Evolutionary conservation across 1,284 basidiomycete genomes (phyloP).

Genomic region (Cerrena zonata): DNA sequence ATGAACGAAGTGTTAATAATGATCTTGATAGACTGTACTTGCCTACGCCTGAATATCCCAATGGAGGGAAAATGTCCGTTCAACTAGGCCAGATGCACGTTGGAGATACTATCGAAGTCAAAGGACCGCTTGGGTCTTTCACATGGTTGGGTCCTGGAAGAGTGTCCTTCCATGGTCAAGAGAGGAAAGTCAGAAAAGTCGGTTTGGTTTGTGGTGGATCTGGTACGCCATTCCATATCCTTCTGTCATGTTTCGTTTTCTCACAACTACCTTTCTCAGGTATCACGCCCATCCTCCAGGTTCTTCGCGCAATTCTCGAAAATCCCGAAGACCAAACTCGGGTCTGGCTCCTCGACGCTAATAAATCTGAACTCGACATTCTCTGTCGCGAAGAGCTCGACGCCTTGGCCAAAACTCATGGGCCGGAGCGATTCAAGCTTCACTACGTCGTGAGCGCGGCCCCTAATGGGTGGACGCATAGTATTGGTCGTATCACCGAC

Average conservation of each 20-base stretch:
- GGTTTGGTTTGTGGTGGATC: slow-evolving; percentile 60
- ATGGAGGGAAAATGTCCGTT: slow-evolving; percentile 55
- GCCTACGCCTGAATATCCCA: slow-evolving; percentile 33
- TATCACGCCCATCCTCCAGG: slow-evolving; percentile 57
- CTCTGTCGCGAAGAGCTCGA: slow-evolving; percentile 51
- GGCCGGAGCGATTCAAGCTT: slow-evolving; percentile 36
- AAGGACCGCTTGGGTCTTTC: slow-evolving; percentile 62
- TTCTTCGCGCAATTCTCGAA: slow-evolving; percentile 44
- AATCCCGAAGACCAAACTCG: slow-evolving; percentile 38
- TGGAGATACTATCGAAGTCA: slow-evolving; percentile 53
- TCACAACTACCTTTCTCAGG: slow-evolving; percentile 27
- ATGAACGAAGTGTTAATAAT: too few species aligned
- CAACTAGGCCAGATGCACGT: slow-evolving; percentile 45
- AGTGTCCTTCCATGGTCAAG: slow-evolving; percentile 35
- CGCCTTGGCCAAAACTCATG: slow-evolving; percentile 27
- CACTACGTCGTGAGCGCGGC: slow-evolving; percentile 41
- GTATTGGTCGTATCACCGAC: slow-evolving; percentile 39
- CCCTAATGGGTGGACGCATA: slow-evolving; percentile 36
- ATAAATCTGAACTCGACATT: slow-evolving; percentile 49
- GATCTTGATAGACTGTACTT: slow-evolving; percentile 48
- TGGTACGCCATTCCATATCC: slow-evolving; percentile 25
- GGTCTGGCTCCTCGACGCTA: slow-evolving; percentile 51
- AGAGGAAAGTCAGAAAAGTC: slow-evolving; percentile 37
- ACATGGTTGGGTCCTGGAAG: slow-evolving; percentile 43
- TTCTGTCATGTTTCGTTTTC: not conserved